phyloP scores from a whole-genome alignment of 2,329 filamentous ascomycete species.

The Talaromyces albobiverticillius region DNA sequence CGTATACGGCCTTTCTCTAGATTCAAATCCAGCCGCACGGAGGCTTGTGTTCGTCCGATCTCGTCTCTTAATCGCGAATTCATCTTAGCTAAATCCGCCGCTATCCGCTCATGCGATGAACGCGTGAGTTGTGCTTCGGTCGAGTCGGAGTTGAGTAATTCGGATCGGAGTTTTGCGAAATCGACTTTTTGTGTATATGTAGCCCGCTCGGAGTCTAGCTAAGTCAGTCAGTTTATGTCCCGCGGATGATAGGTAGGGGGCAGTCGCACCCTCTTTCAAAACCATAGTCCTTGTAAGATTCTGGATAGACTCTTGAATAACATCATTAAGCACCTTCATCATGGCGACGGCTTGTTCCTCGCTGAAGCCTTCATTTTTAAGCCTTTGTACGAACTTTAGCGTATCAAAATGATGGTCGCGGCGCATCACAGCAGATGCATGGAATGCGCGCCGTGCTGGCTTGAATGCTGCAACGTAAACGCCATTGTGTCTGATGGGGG shows the following conservation, averaged over 20 bases:
- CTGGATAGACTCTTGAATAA: slow-evolving; percentile 97
- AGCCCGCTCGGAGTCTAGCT: slow-evolving; percentile 47
- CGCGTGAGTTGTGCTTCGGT: slow-evolving; percentile 87
- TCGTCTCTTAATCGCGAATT: slow-evolving; percentile 88
- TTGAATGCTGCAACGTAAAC: slow-evolving; percentile 46
- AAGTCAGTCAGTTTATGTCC: not conserved
- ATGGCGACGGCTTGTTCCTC: slow-evolving; percentile 95
- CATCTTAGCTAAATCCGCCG: slow-evolving; percentile 92
- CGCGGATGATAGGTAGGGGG: not conserved
- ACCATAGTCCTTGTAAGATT: slow-evolving; percentile 98
- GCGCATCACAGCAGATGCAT: slow-evolving; percentile 58
- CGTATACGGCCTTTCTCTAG: slow-evolving; percentile 94
- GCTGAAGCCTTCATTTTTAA: slow-evolving; percentile 89
- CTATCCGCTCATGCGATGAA: slow-evolving; percentile 84
- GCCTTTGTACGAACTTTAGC: slow-evolving; percentile 88
- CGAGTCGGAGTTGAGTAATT: slow-evolving; percentile 86
- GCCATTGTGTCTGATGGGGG: slow-evolving; percentile 45
- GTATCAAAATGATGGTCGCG: slow-evolving; percentile 98
- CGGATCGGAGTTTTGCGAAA: slow-evolving; percentile 93
- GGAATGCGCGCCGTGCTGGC: slow-evolving; percentile 51
- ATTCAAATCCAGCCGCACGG: slow-evolving; percentile 87
- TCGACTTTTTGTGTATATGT: slow-evolving; percentile 86
- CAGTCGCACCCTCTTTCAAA: slow-evolving; percentile 69
- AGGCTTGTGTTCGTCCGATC: slow-evolving; percentile 89
- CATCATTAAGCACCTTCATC: slow-evolving; percentile 96